Percentiles rank a stretch among this genome's conserved stretches.
These are phyloP conservation scores for Globisporangium okanoganense DNA, from an alignment of 352 stramenopile genomes.

Conservation along the genomic window DNA sequence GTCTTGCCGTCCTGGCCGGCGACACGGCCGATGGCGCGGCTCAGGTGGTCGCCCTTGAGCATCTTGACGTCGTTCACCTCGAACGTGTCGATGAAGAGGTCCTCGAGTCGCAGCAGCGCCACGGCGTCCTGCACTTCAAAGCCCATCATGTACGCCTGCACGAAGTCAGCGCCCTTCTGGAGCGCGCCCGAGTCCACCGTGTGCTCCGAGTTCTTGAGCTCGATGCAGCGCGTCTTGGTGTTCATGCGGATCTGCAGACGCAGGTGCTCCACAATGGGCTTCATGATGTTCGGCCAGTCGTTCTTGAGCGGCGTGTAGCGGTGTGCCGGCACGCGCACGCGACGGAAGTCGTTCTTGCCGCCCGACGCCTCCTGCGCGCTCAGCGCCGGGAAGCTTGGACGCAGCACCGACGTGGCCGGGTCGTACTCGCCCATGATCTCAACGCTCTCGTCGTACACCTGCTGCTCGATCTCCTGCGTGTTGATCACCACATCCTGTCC, in stretches of 20 bases:
- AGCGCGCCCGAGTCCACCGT: conserved; percentile 93
- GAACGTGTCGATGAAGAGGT: conserved; percentile 99
- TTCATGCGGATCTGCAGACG: conserved; percentile 99
- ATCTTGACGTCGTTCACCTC: conserved; percentile 97
- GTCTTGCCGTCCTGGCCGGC: conserved; percentile 99
- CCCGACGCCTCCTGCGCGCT: conserved; percentile 67
- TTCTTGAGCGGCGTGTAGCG: conserved; percentile 98
- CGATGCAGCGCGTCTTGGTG: conserved; percentile 97
- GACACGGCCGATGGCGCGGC: conserved; percentile 97
- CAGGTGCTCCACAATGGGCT: conserved; percentile 98
- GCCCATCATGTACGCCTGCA: conserved; percentile 99
- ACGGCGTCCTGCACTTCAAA: conserved; percentile 98
- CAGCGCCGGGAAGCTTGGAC: conserved; percentile 72
- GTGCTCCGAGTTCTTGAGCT: conserved; percentile 95
- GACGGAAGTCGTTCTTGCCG: conserved; percentile 95
- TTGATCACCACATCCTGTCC: conserved; percentile 62
- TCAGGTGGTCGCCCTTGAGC: conserved; percentile 98
- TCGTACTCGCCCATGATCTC: conserved; percentile 51
- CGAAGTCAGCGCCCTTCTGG: conserved; percentile 97
- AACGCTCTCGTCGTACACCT: conserved; percentile 46
- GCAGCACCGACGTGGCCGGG: conserved; percentile 23
- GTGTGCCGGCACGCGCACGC: conserved; percentile 94
- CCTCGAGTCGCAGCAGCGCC: conserved; percentile 97
- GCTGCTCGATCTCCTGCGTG: conserved; percentile 40
- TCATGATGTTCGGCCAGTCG: conserved; percentile 98